A percentile compares a stretch with the other conserved stretches of the same genome.
These are phyloP conservation scores for Anthracocystis walkeri DNA, from an alignment of 1,284 basidiomycete genomes.

Conservation along the genomic window DNA sequence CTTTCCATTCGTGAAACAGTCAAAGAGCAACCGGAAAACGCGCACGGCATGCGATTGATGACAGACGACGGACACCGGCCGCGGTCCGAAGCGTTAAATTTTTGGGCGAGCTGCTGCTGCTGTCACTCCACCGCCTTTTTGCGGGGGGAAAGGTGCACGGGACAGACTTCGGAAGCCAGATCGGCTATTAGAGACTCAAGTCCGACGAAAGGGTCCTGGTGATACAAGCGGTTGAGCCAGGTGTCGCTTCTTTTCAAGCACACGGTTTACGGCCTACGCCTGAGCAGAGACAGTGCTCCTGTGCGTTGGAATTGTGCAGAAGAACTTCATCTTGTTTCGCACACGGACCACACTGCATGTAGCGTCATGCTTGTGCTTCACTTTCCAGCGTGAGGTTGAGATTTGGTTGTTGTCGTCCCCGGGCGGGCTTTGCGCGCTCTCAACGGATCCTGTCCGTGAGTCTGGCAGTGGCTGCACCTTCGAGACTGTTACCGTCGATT, in stretches of 20 bases:
- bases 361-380: not conserved
- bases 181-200: slow-evolving; percentile 1
- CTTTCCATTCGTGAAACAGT: no score
- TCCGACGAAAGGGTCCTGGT: slow-evolving; percentile 3
- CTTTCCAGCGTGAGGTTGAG: not conserved
- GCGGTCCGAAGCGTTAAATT: slow-evolving; percentile 14
- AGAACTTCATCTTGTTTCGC: not conserved
- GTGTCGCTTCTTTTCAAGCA: not conserved
- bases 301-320: not conserved
- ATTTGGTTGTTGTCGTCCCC: not conserved
- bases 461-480: not conserved
- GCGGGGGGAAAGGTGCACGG: not conserved
- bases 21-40: no score
- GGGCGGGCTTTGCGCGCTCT: slow-evolving; percentile 1
- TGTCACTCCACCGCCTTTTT: slow-evolving; percentile 2
- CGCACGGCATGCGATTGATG: no score
- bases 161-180: not conserved
- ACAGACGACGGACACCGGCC: slow-evolving; percentile 18
- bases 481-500: not conserved
- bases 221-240: not conserved
- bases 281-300: not conserved
- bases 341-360: slow-evolving; percentile 1
- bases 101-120: not conserved
- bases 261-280: no score
- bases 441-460: slow-evolving; percentile 2